A percentile compares a stretch with the other conserved stretches of the same genome.
These are phyloP conservation scores for Claviceps capensis DNA, from an alignment of 2,329 filamentous ascomycete species.

Conservation along the genomic window DNA sequence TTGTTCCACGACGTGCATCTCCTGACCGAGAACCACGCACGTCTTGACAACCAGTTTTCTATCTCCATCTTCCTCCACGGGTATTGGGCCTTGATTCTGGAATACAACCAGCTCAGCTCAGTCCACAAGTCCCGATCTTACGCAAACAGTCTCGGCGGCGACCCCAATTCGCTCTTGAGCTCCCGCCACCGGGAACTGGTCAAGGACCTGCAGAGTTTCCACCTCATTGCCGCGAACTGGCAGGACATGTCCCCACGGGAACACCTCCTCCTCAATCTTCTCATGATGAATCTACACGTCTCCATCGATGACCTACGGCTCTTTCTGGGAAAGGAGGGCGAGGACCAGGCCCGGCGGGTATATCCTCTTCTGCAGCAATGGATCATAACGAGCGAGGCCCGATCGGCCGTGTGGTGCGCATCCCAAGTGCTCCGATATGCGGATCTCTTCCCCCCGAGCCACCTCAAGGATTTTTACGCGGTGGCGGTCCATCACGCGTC, in stretches of 20 bases:
- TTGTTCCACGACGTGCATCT: slow-evolving; percentile 42
- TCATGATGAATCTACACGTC: slow-evolving; percentile 51
- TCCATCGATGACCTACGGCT: slow-evolving; percentile 52
- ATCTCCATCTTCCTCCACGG: slow-evolving; percentile 49
- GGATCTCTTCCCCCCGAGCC: slow-evolving; percentile 35
- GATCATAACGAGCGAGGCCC: slow-evolving; percentile 39
- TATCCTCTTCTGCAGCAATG: slow-evolving; percentile 46
- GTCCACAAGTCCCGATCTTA: slow-evolving; percentile 34
- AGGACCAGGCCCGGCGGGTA: slow-evolving; percentile 47
- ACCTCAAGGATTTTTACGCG: slow-evolving; percentile 52
- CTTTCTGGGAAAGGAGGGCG: slow-evolving; percentile 50
- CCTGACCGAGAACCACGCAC: slow-evolving; percentile 32
- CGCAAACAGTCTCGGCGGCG: slow-evolving; percentile 23
- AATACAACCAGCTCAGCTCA: slow-evolving; percentile 47
- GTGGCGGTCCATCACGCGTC: slow-evolving; percentile 56
- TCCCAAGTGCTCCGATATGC: slow-evolving; percentile 52
- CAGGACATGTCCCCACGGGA: slow-evolving; percentile 31
- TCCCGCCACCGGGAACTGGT: slow-evolving; percentile 50
- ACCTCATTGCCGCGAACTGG: slow-evolving; percentile 28
- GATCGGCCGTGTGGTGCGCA: slow-evolving; percentile 52
- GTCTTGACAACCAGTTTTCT: slow-evolving; percentile 42
- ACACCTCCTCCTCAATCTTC: slow-evolving; percentile 34
- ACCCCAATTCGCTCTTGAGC: slow-evolving; percentile 31
- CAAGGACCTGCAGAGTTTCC: slow-evolving; percentile 38
- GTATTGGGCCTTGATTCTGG: slow-evolving; percentile 51